These are phyloP conservation scores for Suillus spraguei DNA, from an alignment of 768 basidiomycete genomes.

Conservation along the genomic window DNA sequence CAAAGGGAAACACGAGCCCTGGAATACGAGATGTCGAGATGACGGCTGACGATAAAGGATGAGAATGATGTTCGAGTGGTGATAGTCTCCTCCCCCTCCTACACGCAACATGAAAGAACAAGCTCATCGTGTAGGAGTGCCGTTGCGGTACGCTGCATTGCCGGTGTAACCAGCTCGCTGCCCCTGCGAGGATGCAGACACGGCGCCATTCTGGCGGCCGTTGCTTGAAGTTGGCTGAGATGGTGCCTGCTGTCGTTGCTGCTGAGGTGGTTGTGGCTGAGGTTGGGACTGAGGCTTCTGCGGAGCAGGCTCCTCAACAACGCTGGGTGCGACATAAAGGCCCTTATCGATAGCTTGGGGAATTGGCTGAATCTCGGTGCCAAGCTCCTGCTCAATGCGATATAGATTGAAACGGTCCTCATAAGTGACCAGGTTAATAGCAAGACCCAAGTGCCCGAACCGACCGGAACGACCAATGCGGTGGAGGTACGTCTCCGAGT, in stretches of 20 bases:
- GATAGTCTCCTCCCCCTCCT: constrained; percentile 12
- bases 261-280: constrained; percentile 36
- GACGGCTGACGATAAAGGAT: constrained; percentile 19
- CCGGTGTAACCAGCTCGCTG: constrained; percentile 25
- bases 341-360: constrained; percentile 89
- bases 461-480: constrained; percentile 97
- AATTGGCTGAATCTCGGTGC: constrained; percentile 96
- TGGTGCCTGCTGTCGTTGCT: constrained; percentile 32
- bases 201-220: constrained; percentile 31
- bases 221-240: constrained; percentile 30
- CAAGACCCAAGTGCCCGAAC: constrained; percentile 95
- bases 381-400: constrained; percentile 97
- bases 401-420: constrained; percentile 98
- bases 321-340: constrained; percentile 86
- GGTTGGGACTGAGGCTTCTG: constrained; percentile 40
- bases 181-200: constrained; percentile 22
- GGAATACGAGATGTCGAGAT: constrained; percentile 15
- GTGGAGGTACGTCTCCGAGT: constrained; percentile 98
- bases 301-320: constrained; percentile 46
- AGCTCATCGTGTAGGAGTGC: constrained; percentile 32
- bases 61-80: constrained; percentile 17
- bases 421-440: constrained; percentile 97
- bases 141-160: constrained; percentile 29
- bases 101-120: constrained; percentile 1
- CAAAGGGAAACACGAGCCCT: constrained; percentile 17